Percentiles rank a stretch among this genome's conserved stretches.
Evolutionary conservation across 305 asterid genomes (phyloP).

Genomic region (Rubia peregrina): DNA sequence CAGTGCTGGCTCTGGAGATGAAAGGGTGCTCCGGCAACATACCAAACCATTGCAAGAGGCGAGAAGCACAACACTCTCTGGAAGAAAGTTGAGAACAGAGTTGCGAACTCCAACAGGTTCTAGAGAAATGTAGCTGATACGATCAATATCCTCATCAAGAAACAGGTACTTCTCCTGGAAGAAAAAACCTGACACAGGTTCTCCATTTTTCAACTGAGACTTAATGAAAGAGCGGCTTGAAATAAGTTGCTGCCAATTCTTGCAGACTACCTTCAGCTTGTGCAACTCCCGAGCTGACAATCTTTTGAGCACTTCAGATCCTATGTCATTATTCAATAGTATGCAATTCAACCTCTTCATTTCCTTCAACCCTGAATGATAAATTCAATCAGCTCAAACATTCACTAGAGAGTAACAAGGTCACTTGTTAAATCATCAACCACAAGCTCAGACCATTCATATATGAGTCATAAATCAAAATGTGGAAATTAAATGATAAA

Average conservation of each 20-base stretch:
- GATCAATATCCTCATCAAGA: slow-evolving; percentile 27
- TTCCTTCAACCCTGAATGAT: neutral
- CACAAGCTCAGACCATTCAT: neutral
- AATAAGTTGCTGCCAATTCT: slow-evolving; percentile 40
- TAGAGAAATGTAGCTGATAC: slow-evolving; percentile 42
- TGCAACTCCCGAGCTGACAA: slow-evolving; percentile 38
- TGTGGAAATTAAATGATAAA: neutral
- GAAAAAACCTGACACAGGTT: slow-evolving; percentile 49
- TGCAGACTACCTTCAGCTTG: slow-evolving; percentile 40
- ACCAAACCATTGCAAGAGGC: slow-evolving; percentile 50
- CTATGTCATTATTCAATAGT: slow-evolving; percentile 26
- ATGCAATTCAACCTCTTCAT: slow-evolving; percentile 25
- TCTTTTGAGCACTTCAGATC: slow-evolving; percentile 29
- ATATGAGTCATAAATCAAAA: too few species aligned
- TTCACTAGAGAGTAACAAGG: neutral
- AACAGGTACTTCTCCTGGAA: slow-evolving; percentile 42
- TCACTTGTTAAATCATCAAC: neutral
- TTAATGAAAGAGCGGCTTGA: slow-evolving; percentile 37
- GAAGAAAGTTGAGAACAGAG: slow-evolving; percentile 47
- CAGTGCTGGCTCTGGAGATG: neutral
- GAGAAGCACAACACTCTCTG: slow-evolving; percentile 41
- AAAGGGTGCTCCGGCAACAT: slow-evolving; percentile 18
- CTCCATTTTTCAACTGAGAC: slow-evolving; percentile 31
- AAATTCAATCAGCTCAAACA: neutral
- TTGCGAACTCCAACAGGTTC: slow-evolving; percentile 16